These are phyloP conservation scores for Fusarium agapanthi DNA, from an alignment of 2,329 filamentous ascomycete species.

Conservation along the genomic window DNA sequence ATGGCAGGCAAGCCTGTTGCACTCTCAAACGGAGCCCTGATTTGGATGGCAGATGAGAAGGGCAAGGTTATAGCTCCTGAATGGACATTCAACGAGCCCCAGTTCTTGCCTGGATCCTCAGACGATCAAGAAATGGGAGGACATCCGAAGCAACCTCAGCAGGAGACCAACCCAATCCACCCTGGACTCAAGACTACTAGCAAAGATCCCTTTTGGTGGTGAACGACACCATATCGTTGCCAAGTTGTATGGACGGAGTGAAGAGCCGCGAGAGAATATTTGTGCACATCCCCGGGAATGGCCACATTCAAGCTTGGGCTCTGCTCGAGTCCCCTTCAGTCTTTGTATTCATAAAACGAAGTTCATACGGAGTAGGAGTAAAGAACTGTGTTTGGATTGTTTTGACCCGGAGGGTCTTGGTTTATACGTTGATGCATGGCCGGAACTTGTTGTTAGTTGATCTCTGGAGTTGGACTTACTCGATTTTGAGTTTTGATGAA, in stretches of 20 bases:
- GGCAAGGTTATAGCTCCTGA: slow-evolving; percentile 3
- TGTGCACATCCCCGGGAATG: background rate
- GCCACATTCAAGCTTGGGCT: background rate
- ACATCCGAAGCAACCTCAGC: background rate
- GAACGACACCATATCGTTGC: background rate
- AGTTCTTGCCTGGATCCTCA: background rate
- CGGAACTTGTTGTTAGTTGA: background rate
- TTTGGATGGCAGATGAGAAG: slow-evolving; percentile 10
- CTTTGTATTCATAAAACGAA: background rate
- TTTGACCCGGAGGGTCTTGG: background rate
- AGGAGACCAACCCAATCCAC: background rate
- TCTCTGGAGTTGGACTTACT: background rate
- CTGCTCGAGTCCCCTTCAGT: background rate
- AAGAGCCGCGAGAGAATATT: background rate
- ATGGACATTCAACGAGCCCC: slow-evolving; percentile 19
- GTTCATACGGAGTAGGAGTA: background rate
- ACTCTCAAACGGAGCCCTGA: slow-evolving; percentile 12
- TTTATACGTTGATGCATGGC: background rate
- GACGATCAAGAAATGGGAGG: background rate
- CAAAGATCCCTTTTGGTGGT: slow-evolving; percentile 9
- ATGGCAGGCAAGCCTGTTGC: slow-evolving; percentile 15
- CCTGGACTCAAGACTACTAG: slow-evolving; percentile 1
- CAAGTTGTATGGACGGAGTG: background rate
- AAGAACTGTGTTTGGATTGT: background rate
- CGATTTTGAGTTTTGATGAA: background rate